Conservation (phyloP, 192 early-diverging fungal genomes). For the Coemansia sp. region DNA sequence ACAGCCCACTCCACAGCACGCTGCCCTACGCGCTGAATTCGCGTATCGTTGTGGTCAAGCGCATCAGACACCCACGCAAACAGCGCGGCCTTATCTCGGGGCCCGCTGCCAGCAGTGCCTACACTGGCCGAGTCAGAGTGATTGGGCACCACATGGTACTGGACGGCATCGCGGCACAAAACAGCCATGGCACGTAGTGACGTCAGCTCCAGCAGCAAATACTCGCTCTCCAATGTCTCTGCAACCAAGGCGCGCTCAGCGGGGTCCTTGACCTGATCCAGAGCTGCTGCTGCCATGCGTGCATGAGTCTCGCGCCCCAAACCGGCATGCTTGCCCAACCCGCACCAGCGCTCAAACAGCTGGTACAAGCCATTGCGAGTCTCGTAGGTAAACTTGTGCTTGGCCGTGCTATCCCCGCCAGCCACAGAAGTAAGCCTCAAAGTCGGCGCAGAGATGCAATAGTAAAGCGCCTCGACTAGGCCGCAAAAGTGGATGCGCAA, state of each 20-base stretch:
- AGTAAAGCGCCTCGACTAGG: conserved; percentile 83
- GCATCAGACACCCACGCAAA: conserved; percentile 51
- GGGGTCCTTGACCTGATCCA: conserved; percentile 73
- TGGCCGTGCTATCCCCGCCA: neutral
- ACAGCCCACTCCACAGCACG: conserved; percentile 46
- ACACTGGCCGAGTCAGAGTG: conserved; percentile 1
- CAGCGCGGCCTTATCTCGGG: conserved; percentile 38
- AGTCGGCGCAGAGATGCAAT: conserved; percentile 55
- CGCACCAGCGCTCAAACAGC: conserved; percentile 92
- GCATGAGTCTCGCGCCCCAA: conserved; percentile 62
- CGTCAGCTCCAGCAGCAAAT: conserved; percentile 70
- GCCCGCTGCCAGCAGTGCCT: conserved; percentile 17
- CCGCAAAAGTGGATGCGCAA: conserved; percentile 87
- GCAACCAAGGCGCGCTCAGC: conserved; percentile 64
- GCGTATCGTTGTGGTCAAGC: conserved; percentile 20
- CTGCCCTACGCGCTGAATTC: conserved; percentile 39
- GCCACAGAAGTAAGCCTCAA: neutral
- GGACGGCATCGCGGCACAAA: conserved; percentile 55
- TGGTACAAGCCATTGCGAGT: conserved; percentile 72
- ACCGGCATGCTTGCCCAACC: conserved; percentile 66
- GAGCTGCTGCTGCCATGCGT: conserved; percentile 62
- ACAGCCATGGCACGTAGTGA: conserved; percentile 88
- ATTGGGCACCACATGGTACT: neutral
- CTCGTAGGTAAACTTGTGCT: conserved; percentile 70
- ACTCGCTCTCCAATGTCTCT: conserved; percentile 72